Evolutionary conservation across 331 rosid genomes (phyloP), one percentile per base, ranked within the genome.

Genomic region (Acacia pycnantha): DNA sequence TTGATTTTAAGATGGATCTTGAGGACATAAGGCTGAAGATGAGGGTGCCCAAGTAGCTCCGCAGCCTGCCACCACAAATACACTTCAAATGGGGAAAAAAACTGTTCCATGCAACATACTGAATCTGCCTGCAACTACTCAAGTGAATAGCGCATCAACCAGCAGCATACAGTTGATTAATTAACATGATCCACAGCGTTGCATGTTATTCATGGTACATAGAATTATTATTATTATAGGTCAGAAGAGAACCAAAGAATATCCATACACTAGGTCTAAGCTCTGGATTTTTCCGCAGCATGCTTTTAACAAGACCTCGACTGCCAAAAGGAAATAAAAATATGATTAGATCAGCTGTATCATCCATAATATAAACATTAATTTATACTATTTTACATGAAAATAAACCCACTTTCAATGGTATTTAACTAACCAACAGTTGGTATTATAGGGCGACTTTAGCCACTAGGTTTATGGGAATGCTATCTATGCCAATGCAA

Each of bases 261-360:
- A 70, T 79, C 89, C 99, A 35, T 94, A 97, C 99, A 85, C 97
- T 92, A 71, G 99, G 98, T 78, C 99, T 91, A 78, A 92, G 92
- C 90, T 97, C 98, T 35, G 99, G 98, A 85, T 94, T 97, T 89
- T 91, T 97, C 85, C 99, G 98, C 88, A 97, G 93, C 99, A 97
- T 92, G 86, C 97, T 94, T 85, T 97, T 97, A 72, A 97, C 91
- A 22, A 97, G 97, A 78, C 94, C 86, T 73, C 98, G 99, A 87
- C 99, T 97, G 95, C 82, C 82, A 82, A 92, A 82, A 58, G 83
- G 84, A 46, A 54, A 74, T 62, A 74, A 86, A 83, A 79, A 84
- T 19, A 79, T 67, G 66, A 81, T 62, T 85, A 77, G 74, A 73
- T 54, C 84, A 80, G 46, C 18, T 35, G 24, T 11, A 83, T 18